Conservation (phyloP, 768 basidiomycete species). For the Leccinum longicurvipes region DNA sequence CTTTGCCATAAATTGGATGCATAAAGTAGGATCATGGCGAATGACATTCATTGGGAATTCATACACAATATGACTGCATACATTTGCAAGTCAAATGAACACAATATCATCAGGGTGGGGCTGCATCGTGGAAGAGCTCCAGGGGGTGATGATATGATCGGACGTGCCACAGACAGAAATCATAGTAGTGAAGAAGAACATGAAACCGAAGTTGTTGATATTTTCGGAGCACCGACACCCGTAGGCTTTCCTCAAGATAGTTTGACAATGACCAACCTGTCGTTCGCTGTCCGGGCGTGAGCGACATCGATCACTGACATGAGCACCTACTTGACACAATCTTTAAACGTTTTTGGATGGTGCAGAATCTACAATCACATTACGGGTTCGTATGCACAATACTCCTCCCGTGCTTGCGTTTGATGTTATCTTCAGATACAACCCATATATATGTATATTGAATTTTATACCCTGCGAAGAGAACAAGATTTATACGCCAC, state of each 20-base stretch:
- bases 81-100: too few species aligned
- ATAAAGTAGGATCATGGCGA: too few species aligned
- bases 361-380: not conserved
- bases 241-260: slow-evolving; percentile 3
- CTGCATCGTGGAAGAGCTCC: not conserved
- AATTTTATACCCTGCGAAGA: not conserved
- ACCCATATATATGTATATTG: not conserved
- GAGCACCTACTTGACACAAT: not conserved
- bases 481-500: not conserved
- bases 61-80: too few species aligned
- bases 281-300: slow-evolving; percentile 1
- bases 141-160: not conserved
- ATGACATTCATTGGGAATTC: too few species aligned
- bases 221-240: slow-evolving; percentile 7
- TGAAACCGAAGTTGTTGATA: slow-evolving; percentile 4
- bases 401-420: not conserved
- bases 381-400: slow-evolving; percentile 12
- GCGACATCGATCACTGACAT: not conserved
- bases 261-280: slow-evolving; percentile 1
- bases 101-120: too few species aligned
- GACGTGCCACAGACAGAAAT: not conserved
- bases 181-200: not conserved
- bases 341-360: slow-evolving; percentile 1
- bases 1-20: too few species aligned
- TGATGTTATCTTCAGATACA: slow-evolving; percentile 3